Conservation (phyloP, 495 filamentous ascomycete genomes). For the Bacidia rubella region DNA sequence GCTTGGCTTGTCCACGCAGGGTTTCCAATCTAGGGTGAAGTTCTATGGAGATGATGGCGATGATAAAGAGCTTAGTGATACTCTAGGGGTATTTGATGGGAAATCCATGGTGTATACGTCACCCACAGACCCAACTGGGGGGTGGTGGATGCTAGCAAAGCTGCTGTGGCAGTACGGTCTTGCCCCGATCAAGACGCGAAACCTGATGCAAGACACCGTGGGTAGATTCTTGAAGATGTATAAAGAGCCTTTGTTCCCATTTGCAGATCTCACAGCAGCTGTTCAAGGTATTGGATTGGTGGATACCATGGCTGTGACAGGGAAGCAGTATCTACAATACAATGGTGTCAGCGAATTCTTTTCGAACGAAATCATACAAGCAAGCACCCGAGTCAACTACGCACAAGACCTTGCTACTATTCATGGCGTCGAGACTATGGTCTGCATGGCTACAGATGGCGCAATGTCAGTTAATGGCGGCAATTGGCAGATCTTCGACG, state of each 20-base stretch:
- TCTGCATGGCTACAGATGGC: constrained; percentile 81
- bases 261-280: constrained; percentile 53
- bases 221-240: constrained; percentile 72
- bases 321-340: constrained; percentile 50
- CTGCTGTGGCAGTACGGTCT: constrained; percentile 76
- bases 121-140: constrained; percentile 35
- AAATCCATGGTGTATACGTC: constrained; percentile 51
- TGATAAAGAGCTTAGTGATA: constrained; percentile 25
- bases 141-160: constrained; percentile 71
- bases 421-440: constrained; percentile 85
- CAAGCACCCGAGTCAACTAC: constrained; percentile 90
- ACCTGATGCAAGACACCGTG: constrained; percentile 57
- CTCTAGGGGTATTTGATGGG: constrained; percentile 80
- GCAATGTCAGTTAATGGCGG: constrained; percentile 69
- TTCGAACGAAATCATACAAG: constrained; percentile 75
- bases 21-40: constrained; percentile 23
- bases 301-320: constrained; percentile 51
- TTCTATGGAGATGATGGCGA: constrained; percentile 26
- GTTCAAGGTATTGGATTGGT: constrained; percentile 52
- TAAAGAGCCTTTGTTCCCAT: constrained; percentile 70
- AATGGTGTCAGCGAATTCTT: constrained; percentile 56
- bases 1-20: constrained; percentile 47
- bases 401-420: constrained; percentile 74
- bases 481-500: constrained; percentile 89
- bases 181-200: constrained; percentile 59